Evolutionary conservation across 78 protist species (phyloP), one percentile per base, ranked within the genome.

Genomic region (Blattamonas nauphoetae): DNA sequence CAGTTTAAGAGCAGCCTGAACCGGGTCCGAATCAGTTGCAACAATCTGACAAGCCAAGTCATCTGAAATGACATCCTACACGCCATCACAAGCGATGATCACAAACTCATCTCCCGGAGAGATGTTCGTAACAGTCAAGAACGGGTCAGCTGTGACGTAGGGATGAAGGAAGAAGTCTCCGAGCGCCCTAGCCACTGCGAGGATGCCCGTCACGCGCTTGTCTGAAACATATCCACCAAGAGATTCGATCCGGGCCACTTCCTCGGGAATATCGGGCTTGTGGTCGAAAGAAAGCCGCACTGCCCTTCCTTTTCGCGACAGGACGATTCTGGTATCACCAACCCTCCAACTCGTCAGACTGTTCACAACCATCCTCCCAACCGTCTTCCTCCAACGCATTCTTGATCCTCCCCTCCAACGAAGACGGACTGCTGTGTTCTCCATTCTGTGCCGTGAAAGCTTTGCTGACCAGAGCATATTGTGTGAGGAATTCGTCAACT

Each of bases 261-360:
- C 97, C 1, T 45, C 78, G 1, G 93, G 94, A 36, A 85, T 84
- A 1, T 84, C 45, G 33, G 94, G 91, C 87, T 92, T 94, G 91
- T 94, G 96, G 85, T 94, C 96, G 41, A 44, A 43, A 29, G 94
- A 84, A 0, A 94, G 11, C 38, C 94, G 84, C 35, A 82, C 42
- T 11, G 94, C 94, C 5, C 44, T 3, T 2, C 92, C 93, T 32
- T 44, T 80, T 32, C 88, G 2, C 41, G 88, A 85, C 0, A 92
- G 82, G 38, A 95, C 95, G 0, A 92, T 94, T 32, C 96, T 84
- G 55, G 95, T 87, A 86, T 95, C 97, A 11, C 97, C 97, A 6
- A 85, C 91, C 71, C 92, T 93, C n/a, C 92, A 85, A 2, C 94
- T n/a, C n/a, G n/a, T n/a, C n/a, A n/a, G n/a, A n/a, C n/a, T n/a